Evolutionary conservation across 176 grass and related monocot species (phyloP).

Genomic region (Ananas comosus): DNA sequence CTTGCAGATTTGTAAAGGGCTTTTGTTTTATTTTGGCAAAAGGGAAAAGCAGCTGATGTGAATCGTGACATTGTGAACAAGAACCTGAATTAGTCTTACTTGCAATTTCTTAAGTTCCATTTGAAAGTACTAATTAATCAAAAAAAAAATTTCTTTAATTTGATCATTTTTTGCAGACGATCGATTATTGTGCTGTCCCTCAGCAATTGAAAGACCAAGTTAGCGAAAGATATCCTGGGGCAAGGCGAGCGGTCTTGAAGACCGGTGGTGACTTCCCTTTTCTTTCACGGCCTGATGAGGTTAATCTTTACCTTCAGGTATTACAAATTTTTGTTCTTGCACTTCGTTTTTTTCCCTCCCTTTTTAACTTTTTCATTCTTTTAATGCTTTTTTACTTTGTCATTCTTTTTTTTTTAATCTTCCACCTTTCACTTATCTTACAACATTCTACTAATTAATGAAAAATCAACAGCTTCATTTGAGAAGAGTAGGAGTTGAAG

Average conservation of each 20-base stretch:
- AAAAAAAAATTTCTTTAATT: no score
- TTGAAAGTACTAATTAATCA: no score
- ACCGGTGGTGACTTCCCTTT: conserved; percentile 97
- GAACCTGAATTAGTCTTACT: no score
- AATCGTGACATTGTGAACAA: no score
- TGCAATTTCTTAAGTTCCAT: no score
- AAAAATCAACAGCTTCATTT: conserved; percentile 73
- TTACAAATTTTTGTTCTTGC: not conserved
- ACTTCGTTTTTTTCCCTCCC: not conserved
- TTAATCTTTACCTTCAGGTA: conserved; percentile 98
- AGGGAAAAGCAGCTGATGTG: no score
- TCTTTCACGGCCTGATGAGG: conserved; percentile 86
- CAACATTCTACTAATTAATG: conserved; percentile 11
- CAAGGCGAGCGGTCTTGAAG: conserved; percentile 69
- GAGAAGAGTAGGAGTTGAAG: conserved; percentile 85
- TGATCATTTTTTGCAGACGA: conserved; percentile 42
- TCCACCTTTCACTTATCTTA: no score
- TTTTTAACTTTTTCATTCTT: conserved; percentile 3
- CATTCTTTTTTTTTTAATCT: no score
- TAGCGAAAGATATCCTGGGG: conserved; percentile 79
- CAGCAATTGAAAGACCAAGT: conserved; percentile 82
- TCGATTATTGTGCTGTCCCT: conserved; percentile 89
- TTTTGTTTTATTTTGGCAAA: no score
- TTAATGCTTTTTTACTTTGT: not conserved
- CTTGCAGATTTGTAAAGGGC: no score